Evolutionary conservation across 2,329 filamentous ascomycete genomes (phyloP).

Genomic region (Pseudopithomyces maydicus): DNA sequence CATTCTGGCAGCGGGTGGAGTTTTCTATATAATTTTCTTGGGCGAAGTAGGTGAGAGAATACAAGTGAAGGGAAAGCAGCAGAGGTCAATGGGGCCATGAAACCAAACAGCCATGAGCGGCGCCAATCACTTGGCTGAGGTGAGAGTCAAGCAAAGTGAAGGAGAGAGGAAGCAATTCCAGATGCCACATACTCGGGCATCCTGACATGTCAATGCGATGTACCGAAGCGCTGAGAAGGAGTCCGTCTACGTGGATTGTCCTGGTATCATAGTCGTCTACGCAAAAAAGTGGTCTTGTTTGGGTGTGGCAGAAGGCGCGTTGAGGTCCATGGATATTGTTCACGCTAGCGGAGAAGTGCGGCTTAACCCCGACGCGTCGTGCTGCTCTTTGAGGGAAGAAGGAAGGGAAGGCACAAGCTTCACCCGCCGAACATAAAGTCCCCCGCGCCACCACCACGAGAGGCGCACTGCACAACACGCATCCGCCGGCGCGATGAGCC

Average conservation of each 20-base stretch:
- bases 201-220: not conserved
- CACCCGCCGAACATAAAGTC: not conserved
- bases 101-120: slow-evolving; percentile 2
- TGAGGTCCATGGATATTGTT: not conserved
- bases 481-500: slow-evolving; percentile 30
- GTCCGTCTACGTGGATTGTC: not conserved
- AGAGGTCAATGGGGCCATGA: slow-evolving; percentile 1
- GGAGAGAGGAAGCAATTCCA: not conserved
- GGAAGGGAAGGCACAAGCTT: not conserved
- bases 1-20: slow-evolving; percentile 20
- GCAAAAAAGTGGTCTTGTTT: no score
- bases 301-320: slow-evolving; percentile 2
- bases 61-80: slow-evolving; percentile 2
- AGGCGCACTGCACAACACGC: not conserved
- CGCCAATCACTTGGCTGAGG: not conserved
- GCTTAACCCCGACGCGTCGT: slow-evolving; percentile 9
- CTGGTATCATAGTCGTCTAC: not conserved
- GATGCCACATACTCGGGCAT: not conserved
- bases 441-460: not conserved
- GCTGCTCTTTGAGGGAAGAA: no score
- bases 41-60: not conserved
- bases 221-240: not conserved
- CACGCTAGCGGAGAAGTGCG: slow-evolving; percentile 9
- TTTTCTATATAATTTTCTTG: not conserved
- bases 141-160: slow-evolving; percentile 7